Evolutionary conservation across 1,139 yeast genomes (phyloP).

Genomic region (Candida gigantensis): DNA sequence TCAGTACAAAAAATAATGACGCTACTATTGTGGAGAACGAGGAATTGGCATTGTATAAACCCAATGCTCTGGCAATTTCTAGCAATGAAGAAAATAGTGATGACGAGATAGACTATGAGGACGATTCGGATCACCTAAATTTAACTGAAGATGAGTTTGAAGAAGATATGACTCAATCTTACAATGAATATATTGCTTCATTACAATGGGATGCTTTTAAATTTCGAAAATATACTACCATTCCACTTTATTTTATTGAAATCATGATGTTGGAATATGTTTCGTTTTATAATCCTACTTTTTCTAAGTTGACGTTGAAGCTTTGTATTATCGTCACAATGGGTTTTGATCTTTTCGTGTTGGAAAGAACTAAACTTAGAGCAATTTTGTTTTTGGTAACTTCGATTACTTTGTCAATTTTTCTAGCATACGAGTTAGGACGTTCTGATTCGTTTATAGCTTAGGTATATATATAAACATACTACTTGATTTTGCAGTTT

Average conservation of each 20-base stretch:
- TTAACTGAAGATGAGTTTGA: slow-evolving; percentile 11
- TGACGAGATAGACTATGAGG: slow-evolving; percentile 13
- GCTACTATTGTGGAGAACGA: background rate
- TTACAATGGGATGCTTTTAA: slow-evolving; percentile 1
- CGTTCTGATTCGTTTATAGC: slow-evolving; percentile 1
- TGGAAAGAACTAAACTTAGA: slow-evolving; percentile 7
- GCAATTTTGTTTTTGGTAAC: slow-evolving; percentile 9
- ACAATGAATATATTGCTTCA: background rate
- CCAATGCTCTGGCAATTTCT: slow-evolving; percentile 3
- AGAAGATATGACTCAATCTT: background rate
- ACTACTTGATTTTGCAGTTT: no score
- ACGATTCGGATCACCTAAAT: slow-evolving; percentile 15
- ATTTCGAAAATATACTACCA: slow-evolving; percentile 2
- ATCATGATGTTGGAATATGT: slow-evolving; percentile 13
- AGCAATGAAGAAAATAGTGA: slow-evolving; percentile 10
- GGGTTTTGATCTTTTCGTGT: slow-evolving; percentile 8
- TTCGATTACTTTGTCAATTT: slow-evolving; percentile 9
- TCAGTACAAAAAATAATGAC: background rate
- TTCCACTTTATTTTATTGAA: slow-evolving; percentile 12
- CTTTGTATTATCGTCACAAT: slow-evolving; percentile 8
- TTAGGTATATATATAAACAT: no score
- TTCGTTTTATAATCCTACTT: slow-evolving; percentile 12
- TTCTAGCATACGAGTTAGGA: slow-evolving; percentile 9
- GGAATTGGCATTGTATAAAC: background rate
- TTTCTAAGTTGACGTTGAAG: slow-evolving; percentile 10